These are phyloP conservation scores for Ceratocystis cubensis DNA, from an alignment of 2,329 filamentous ascomycete species.

Conservation along the genomic window DNA sequence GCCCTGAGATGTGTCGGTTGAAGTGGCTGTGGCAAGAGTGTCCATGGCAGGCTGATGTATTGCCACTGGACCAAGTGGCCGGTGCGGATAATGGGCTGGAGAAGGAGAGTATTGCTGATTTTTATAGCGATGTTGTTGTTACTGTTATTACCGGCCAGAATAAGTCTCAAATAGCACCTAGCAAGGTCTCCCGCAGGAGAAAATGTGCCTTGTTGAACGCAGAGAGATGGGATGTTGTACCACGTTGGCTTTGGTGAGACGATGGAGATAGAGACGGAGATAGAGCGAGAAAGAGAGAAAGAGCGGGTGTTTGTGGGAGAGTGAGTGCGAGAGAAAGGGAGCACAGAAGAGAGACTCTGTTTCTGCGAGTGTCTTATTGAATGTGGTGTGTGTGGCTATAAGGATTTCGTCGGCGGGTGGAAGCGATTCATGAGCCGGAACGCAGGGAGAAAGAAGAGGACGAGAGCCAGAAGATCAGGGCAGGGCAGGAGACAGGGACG, in stretches of 20 bases:
- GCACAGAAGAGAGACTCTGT: background rate
- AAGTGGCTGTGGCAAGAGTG: slow-evolving; percentile 11
- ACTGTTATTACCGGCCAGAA: background rate
- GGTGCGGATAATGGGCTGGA: background rate
- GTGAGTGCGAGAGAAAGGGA: background rate
- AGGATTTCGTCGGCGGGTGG: background rate
- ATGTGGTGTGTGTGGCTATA: background rate
- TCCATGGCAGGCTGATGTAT: background rate
- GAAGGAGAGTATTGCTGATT: background rate
- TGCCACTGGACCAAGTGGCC: background rate
- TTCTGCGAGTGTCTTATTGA: background rate
- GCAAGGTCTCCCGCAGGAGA: slow-evolving; percentile 7
- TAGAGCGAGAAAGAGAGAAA: background rate
- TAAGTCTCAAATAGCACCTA: background rate
- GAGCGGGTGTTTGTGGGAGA: background rate
- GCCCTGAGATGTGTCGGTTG: background rate
- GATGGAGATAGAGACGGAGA: background rate
- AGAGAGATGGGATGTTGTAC: background rate
- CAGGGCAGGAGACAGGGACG: background rate
- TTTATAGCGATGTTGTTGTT: background rate
- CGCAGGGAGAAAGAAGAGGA: background rate
- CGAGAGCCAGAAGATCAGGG: background rate
- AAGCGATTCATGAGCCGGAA: slow-evolving; percentile 6
- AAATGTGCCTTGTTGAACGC: slow-evolving; percentile 1
- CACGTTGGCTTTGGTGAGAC: background rate